A percentile compares a stretch with the other conserved stretches of the same genome.
Evolutionary conservation across 2,329 filamentous ascomycete genomes (phyloP).

Genomic region (Fusarium praegraminearum): DNA sequence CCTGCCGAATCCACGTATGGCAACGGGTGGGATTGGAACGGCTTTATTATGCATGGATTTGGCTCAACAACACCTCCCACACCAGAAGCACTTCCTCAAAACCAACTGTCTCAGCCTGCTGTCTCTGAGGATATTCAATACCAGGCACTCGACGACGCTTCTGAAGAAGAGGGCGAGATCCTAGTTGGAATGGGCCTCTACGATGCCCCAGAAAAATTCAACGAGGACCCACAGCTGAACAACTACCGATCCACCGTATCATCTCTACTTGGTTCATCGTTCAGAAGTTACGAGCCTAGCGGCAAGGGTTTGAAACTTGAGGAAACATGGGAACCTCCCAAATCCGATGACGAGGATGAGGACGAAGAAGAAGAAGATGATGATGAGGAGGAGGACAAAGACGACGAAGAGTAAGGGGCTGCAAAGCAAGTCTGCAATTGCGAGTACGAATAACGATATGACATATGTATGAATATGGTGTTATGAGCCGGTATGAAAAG

Average conservation of each 20-base stretch:
- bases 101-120: constrained; percentile 62
- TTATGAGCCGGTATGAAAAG: constrained; percentile 17
- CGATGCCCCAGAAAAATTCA: constrained; percentile 72
- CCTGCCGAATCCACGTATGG: constrained; percentile 32
- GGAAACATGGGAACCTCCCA: constrained; percentile 80
- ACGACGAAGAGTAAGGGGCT: constrained; percentile 45
- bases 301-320: constrained; percentile 85
- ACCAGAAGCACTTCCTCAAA: constrained; percentile 67
- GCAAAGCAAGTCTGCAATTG: constrained; percentile 21
- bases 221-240: constrained; percentile 63
- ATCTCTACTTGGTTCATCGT: constrained; percentile 65
- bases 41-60: constrained; percentile 60
- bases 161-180: constrained; percentile 74
- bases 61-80: constrained; percentile 68
- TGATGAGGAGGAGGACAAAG: constrained; percentile 44
- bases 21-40: constrained; percentile 58
- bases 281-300: constrained; percentile 59
- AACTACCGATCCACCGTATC: constrained; percentile 67
- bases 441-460: constrained; percentile 38
- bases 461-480: constrained; percentile 36
- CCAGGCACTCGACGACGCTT: constrained; percentile 61
- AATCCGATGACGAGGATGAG: constrained; percentile 69
- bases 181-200: constrained; percentile 87
- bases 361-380: constrained; percentile 57
- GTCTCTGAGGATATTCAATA: constrained; percentile 65